phyloP scores from a whole-genome alignment of 495 filamentous ascomycete species.

The Entonaema liquescens region DNA sequence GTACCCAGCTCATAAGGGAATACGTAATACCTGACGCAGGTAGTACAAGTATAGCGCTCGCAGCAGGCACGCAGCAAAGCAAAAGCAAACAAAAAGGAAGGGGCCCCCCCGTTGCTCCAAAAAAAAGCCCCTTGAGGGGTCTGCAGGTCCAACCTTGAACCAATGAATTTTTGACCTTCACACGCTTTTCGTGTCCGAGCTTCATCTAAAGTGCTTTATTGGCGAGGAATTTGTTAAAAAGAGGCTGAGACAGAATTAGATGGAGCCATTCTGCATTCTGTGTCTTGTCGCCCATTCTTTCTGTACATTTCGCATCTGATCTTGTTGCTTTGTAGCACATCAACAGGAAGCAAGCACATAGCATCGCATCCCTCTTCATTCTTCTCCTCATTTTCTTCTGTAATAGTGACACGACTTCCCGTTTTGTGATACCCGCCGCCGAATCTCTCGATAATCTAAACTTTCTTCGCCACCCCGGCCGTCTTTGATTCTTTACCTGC shows the following conservation, averaged over 20 bases:
- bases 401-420: constrained; percentile 29
- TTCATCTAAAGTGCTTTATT: constrained; percentile 29
- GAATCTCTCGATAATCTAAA: constrained; percentile 21
- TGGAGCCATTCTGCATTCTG: constrained; percentile 35
- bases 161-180: constrained; percentile 38
- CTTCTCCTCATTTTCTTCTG: constrained; percentile 11
- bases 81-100: constrained; percentile 25
- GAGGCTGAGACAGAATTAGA: constrained; percentile 34
- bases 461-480: neutral
- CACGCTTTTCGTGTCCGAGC: constrained; percentile 36
- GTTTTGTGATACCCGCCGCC: constrained; percentile 37
- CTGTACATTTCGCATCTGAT: constrained; percentile 28
- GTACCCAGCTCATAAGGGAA: no score
- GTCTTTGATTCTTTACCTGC: constrained; percentile 22
- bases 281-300: constrained; percentile 16
- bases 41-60: constrained; percentile 13
- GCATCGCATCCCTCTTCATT: constrained; percentile 12
- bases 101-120: constrained; percentile 14
- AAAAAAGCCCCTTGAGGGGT: constrained; percentile 30
- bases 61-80: constrained; percentile 4
- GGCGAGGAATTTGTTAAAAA: constrained; percentile 35
- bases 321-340: constrained; percentile 30
- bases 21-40: neutral
- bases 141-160: constrained; percentile 35
- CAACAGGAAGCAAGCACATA: constrained; percentile 12